These are phyloP conservation scores for Xanthoconium separans DNA, from an alignment of 1,284 basidiomycete species.

Conservation along the genomic window DNA sequence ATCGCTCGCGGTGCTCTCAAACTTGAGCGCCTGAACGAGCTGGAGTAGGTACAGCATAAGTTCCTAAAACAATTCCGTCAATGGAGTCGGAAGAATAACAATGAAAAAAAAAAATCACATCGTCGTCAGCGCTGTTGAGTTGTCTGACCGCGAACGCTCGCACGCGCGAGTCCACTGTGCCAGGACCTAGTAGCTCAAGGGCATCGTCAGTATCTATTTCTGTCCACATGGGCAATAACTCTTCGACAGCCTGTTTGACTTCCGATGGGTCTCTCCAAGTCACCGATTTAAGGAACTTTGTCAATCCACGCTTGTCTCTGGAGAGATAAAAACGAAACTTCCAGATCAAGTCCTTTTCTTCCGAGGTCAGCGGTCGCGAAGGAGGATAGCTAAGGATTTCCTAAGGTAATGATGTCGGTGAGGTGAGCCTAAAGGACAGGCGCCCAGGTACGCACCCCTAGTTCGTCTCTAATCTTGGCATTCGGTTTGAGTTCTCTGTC, in stretches of 20 bases:
- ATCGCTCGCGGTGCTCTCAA: constrained; percentile 78
- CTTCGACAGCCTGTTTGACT: constrained; percentile 97
- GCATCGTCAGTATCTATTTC: constrained; percentile 97
- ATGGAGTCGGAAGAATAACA: neutral
- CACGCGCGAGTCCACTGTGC: constrained; percentile 89
- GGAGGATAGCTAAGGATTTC: constrained; percentile 91
- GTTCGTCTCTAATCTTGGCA: constrained; percentile 90
- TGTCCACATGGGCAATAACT: constrained; percentile 94
- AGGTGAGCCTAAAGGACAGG: neutral
- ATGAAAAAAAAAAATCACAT: constrained; percentile 53
- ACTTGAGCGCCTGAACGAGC: constrained; percentile 96
- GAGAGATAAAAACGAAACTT: constrained; percentile 97
- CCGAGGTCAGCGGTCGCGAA: constrained; percentile 81
- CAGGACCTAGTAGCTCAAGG: constrained; percentile 89
- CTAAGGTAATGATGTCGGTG: constrained; percentile 40
- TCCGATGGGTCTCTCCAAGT: constrained; percentile 96
- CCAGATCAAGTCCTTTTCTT: constrained; percentile 97
- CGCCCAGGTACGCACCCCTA: constrained; percentile 60
- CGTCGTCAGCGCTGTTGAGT: constrained; percentile 89
- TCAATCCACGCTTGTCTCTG: constrained; percentile 86
- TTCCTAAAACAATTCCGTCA: constrained; percentile 56
- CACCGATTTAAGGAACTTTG: constrained; percentile 98
- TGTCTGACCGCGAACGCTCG: constrained; percentile 93
- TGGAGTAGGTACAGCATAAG: constrained; percentile 92
- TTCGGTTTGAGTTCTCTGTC: constrained; percentile 97